Base-by-base conservation (phyloP, 768 basidiomycete species). In the Lactarius tabidus region DNA sequence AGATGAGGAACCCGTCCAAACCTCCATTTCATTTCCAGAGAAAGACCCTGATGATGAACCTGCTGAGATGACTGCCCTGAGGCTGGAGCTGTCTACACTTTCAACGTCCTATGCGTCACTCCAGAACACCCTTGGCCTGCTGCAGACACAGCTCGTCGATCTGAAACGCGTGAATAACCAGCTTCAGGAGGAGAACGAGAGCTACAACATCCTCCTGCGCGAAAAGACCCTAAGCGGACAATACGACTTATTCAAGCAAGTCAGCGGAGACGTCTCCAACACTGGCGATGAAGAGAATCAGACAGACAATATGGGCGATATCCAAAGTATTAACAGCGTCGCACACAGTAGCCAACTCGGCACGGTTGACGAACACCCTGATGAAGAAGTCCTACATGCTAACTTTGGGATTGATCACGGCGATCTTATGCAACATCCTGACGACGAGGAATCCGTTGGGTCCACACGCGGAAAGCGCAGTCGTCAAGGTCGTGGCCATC, bases 161-260 rank as follows among this genome's bases (percentile, higher is more conserved):
- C 77, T 98, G 60, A 92, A 94, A 76, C 80, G 90, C 61, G 89
- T 95, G 66, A 97, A 97, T 74, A 84, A 88, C 68, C 86, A 89
- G 68, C 75, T 94, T 45, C 93, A 95, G 76, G 95, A 98, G 75
- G 95, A 98, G 71, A 99, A 98, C 75, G 95, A 97, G 76, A 91
- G 91, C 57, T 99, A 94, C 78, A 93, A 96, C 84, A 92, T 95
- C 67, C 82, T 99, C 43, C 78, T 98, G 29, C 82, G 92, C 67
- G 95, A 98, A 77, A 88, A 85, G 79, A 98, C 97, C 0, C 76
- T 98, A 52, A 94, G 82, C 69, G 96, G 96, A 5, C 90, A 91
- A 70, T 92, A 90, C 73, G 88, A 93, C 73, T 78, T 91, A 67
- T 79, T 87, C 74, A 85, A 81, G 70, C 85, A 88, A 75, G 86